Conservation (phyloP, 2,329 filamentous ascomycete species). For the Colletotrichum orbiculare region DNA sequence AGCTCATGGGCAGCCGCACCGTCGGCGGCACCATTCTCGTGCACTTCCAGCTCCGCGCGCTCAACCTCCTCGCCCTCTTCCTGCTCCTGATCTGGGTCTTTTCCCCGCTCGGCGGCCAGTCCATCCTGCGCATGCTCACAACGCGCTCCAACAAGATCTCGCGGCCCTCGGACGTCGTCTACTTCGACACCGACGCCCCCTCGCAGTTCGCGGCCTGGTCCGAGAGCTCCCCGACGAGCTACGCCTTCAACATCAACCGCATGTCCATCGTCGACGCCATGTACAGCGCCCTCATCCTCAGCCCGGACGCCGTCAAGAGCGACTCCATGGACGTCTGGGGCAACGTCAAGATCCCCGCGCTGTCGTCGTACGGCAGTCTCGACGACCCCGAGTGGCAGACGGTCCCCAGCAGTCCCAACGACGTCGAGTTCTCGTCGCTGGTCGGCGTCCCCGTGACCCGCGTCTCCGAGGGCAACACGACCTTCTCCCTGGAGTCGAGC, state of each 20-base stretch:
- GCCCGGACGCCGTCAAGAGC: constrained; percentile 37
- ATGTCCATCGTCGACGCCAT: not conserved
- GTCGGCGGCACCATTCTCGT: not conserved
- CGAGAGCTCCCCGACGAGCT: not conserved
- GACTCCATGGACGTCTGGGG: constrained; percentile 42
- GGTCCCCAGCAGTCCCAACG: not conserved
- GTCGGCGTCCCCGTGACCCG: constrained; percentile 8
- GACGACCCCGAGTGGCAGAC: not conserved
- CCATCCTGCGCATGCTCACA: constrained; percentile 39
- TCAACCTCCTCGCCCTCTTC: constrained; percentile 41
- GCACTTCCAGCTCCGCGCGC: constrained; percentile 39
- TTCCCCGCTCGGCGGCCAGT: constrained; percentile 46
- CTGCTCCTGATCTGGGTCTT: constrained; percentile 44
- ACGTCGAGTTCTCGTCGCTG: not conserved
- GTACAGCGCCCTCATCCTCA: constrained; percentile 38
- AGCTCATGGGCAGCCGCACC: constrained; percentile 1
- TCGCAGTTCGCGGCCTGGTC: not conserved
- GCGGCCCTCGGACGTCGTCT: not conserved
- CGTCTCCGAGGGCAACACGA: constrained; percentile 15
- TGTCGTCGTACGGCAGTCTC: not conserved
- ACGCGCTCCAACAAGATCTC: not conserved
- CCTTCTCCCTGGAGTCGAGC: constrained; percentile 19
- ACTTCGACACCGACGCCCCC: not conserved
- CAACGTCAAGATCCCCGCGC: constrained; percentile 43
- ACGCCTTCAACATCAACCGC: not conserved